Evolutionary conservation across 2,329 filamentous ascomycete genomes (phyloP), one percentile per base, ranked within the genome.

Genomic region (Elsinoe australis): DNA sequence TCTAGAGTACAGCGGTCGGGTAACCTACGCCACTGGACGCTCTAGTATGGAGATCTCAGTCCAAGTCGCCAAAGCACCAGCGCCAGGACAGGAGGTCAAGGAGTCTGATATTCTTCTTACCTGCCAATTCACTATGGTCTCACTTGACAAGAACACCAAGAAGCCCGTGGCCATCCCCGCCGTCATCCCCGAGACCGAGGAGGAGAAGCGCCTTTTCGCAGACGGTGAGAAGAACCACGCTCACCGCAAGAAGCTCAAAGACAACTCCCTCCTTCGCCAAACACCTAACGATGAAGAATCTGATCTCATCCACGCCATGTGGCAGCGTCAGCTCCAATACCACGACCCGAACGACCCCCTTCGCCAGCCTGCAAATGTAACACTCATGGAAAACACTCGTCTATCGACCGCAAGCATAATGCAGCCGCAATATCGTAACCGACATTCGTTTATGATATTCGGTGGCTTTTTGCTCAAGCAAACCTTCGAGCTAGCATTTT

Each of bases 71-170:
- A 83, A 82, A 58, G 82, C 78, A 0, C 75, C 80, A 0, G 67
- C 71, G 24, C 67, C 76, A 47, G 82, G 80, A 18, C 71, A 83
- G 56, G 59, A 65, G 28, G 64, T 67, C 10, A 72, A 72, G 53
- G 69, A 76, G 1, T 75, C 81, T 34, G 81, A 85, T 60, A 67
- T 84, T 1, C 63, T 85, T 49, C 75, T 85, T 63, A 82, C 79
- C n/a, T 85, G 82, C 63, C 77, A 80, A 5, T 86, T 86, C 58
- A 87, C 83, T 0, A 87, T 87, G 83, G 83, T 87, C 0, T 84
- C 82, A 1, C 67, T 87, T 8, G 78, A 87, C 56, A 81, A 82
- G 1, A 67, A 59, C 3, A 86, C 82, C 1, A 84, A 81, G 63
- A 82, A 76, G 51, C 77, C 82, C 0, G 75, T 80, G 10, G 71